phyloP scores from a whole-genome alignment of 352 stramenopile species.

The Phytopythium chamaehyphon region DNA sequence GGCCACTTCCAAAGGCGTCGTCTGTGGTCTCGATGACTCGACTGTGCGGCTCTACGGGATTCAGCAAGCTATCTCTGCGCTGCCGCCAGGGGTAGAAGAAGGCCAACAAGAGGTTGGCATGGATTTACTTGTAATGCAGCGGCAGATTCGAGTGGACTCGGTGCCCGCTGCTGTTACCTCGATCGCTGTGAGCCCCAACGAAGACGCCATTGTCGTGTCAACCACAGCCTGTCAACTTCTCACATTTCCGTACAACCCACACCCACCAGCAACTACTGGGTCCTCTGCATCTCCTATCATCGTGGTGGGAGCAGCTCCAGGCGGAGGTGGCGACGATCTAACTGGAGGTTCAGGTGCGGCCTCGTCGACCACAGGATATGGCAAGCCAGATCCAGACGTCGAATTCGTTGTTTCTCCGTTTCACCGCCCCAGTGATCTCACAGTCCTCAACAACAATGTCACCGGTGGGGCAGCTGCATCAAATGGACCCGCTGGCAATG shows the following conservation, averaged over 20 bases:
- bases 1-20: conserved; percentile 68
- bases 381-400: conserved; percentile 58
- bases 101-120: conserved; percentile 17
- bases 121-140: conserved; percentile 51
- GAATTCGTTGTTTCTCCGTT: conserved; percentile 70
- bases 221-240: conserved; percentile 62
- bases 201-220: conserved; percentile 65
- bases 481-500: too few relatives aligned
- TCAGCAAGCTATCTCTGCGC: not conserved
- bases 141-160: conserved; percentile 58
- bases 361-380: conserved; percentile 2
- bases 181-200: conserved; percentile 70
- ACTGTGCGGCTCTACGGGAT: conserved; percentile 67
- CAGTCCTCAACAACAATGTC: too few relatives aligned
- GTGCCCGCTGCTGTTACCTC: conserved; percentile 32
- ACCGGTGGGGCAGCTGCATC: too few relatives aligned
- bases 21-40: conserved; percentile 71
- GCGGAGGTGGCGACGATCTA: conserved; percentile 14
- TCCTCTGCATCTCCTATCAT: conserved; percentile 10
- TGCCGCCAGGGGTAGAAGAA: conserved; percentile 9
- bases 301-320: conserved; percentile 11
- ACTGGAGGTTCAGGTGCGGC: not conserved
- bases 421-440: conserved; percentile 53
- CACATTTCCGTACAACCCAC: conserved; percentile 69
- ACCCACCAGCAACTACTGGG: conserved; percentile 17